Conservation (phyloP, 2,329 filamentous ascomycete species). For the Cladosporium sp. region DNA sequence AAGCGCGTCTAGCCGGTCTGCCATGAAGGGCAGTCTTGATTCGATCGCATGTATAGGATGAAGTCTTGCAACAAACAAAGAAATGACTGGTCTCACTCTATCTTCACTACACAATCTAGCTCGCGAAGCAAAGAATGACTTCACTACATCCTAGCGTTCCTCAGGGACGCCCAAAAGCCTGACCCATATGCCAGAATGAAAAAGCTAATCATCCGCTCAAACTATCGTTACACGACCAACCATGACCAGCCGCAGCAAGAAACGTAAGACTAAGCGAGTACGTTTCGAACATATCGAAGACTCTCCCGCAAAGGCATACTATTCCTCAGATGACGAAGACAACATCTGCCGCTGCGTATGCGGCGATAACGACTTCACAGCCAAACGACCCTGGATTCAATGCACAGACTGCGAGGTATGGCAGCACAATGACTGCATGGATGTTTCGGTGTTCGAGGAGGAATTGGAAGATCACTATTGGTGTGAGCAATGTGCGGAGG, state of each 20-base stretch:
- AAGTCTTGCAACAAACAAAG: too few relatives aligned
- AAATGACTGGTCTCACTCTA: too few relatives aligned
- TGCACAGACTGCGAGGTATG: constrained; percentile 90
- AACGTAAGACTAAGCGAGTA: background rate
- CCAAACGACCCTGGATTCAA: constrained; percentile 88
- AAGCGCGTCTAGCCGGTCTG: too few relatives aligned
- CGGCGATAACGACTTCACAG: constrained; percentile 80
- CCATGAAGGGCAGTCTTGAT: too few relatives aligned
- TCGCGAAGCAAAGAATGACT: too few relatives aligned
- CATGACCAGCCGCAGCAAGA: background rate
- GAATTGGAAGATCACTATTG: constrained; percentile 81
- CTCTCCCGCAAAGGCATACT: constrained; percentile 23
- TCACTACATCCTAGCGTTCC: too few relatives aligned
- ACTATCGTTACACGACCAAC: too few relatives aligned
- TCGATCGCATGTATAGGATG: too few relatives aligned
- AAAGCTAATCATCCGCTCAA: too few relatives aligned
- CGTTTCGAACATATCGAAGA: background rate
- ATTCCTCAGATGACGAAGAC: constrained; percentile 44
- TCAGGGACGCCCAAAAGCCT: too few relatives aligned
- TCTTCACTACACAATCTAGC: too few relatives aligned
- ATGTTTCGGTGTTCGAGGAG: constrained; percentile 66
- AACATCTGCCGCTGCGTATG: constrained; percentile 84
- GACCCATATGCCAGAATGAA: too few relatives aligned
- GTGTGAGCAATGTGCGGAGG: constrained; percentile 83
- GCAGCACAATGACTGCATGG: constrained; percentile 98